Evolutionary conservation across 2,329 filamentous ascomycete genomes (phyloP).

Genomic region (Arthrinium phaeospermum): DNA sequence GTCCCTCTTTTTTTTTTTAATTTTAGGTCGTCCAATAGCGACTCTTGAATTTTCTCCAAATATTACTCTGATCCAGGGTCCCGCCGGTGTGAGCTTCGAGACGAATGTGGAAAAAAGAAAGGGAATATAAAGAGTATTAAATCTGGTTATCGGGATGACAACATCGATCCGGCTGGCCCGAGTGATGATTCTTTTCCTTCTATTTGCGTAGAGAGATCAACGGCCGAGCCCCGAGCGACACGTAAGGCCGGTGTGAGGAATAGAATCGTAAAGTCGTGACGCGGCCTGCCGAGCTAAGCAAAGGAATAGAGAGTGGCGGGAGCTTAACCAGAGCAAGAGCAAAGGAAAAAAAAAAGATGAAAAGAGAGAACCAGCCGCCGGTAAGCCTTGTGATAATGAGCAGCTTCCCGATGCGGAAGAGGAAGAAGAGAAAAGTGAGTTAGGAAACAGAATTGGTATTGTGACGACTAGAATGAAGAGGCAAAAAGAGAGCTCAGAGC

Average conservation of each 20-base stretch:
- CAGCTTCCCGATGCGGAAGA: not conserved
- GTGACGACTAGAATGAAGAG: not conserved
- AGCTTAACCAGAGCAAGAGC: slow-evolving; percentile 15
- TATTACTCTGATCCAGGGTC: not conserved
- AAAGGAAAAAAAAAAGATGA: not conserved
- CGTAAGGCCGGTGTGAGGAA: not conserved
- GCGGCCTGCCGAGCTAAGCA: slow-evolving; percentile 19
- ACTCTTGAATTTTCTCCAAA: not conserved
- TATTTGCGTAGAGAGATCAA: slow-evolving; percentile 10
- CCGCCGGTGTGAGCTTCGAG: not conserved
- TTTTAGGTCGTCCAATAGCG: not conserved
- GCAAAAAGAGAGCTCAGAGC: not conserved
- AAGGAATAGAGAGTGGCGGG: slow-evolving; percentile 6
- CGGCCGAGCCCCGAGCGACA: slow-evolving; percentile 11
- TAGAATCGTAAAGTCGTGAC: slow-evolving; percentile 20
- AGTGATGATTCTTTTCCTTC: slow-evolving; percentile 4
- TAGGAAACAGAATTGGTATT: slow-evolving; percentile 5
- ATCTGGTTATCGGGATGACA: not conserved
- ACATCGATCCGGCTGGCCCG: not conserved
- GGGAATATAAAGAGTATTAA: slow-evolving; percentile 18
- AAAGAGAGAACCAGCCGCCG: slow-evolving; percentile 11
- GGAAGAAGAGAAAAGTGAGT: slow-evolving; percentile 4
- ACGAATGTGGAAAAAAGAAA: not conserved
- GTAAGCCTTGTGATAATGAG: slow-evolving; percentile 14
- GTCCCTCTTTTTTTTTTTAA: too few species aligned